Evolutionary conservation across 371 early-diverging fungal species (phyloP), one percentile per base, ranked within the genome.

Genomic region (Actinomortierella wolfii): DNA sequence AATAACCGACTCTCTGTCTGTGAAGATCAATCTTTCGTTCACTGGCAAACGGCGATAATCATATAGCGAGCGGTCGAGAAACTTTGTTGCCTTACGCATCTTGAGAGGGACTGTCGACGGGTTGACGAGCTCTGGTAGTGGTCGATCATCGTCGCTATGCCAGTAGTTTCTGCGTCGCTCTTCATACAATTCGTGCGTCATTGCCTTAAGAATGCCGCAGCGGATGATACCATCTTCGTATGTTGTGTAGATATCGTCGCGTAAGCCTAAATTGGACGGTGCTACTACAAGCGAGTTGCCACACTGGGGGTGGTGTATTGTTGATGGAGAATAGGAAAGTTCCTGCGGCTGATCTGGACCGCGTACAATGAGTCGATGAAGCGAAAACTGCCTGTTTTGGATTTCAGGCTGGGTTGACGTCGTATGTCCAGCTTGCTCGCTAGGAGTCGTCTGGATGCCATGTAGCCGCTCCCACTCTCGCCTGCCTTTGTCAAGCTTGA

Each of bases 251-350:
- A 86, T 51, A 28, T 80, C 78, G 51, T 86, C 86, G 20, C 59
- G 56, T 11, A 77, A 26, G 2, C 79, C 86, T 66, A 78, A 77
- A 50, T 79, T 55, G 5, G 82, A 80, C 17, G 78, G 66, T 1
- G 80, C 75, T 2, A 83, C 59, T 23, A 68, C 71, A 26, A 86
- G 53, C 2, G 84, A 79, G 59, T 73, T 79, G 46, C 84, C 84
- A 25, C 82, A 80, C 48, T 86, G 86, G 48, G 73, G 77, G 34
- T 86, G 86, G 51, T 78, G 79, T 2, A 81, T 76, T 25, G 80
- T 78, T 9, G 86, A 81, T 24, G 76, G 76, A 2, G 83, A 83
- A 21, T 60, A 65, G 25, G 80, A 80, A 25, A 86, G 46, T 42
- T 86, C 84, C 54, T 60, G 62, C 11, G 86, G 86, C 76, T 61